Evolutionary conservation across 192 early-diverging fungal species (phyloP), one percentile per base, ranked within the genome.

Genomic region (Ambispora gerdemannii): DNA sequence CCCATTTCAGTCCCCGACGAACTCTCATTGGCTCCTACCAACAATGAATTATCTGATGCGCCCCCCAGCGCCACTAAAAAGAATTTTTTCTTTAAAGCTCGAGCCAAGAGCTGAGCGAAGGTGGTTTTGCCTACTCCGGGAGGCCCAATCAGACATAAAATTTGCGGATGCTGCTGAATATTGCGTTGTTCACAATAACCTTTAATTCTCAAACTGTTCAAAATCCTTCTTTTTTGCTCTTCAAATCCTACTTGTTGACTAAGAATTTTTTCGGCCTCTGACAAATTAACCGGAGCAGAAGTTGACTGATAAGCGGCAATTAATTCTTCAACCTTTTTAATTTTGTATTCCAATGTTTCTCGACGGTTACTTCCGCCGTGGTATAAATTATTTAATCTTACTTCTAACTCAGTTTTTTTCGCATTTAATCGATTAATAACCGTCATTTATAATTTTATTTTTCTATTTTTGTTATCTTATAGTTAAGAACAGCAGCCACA

Each of bases 361-460:
- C 35, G 31, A 4, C 4, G 7, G 4, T 22, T 15, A 4, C 22
- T 34, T 2, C 32, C 15, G 20, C 19, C 1, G 17, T 62, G 3
- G n/a, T 1, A 13, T 34, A 33, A 15, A 4, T 1, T 1, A 33
- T 2, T 31, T 20, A 13, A 31, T 15, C 22, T 3, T 3, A 35
- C 15, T 62, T 62, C 27, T 11, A 62, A 33, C 19, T 62, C 30
- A 3, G 11, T 2, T 62, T 36, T 62, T 62, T 62, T 62, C 1
- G 35, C 32, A 33, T 34, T 62, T 62, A 62, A 17, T 62, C 30
- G 60, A 19, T 10, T 34, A 32, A 62, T 32, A 62, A 62, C n/a
- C 30, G 60, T 62, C 60, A 62, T 62, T 62, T 62, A 22, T 56
- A 56, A 56, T 56, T 11, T 56, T 10, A 47, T 47, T 47, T 47